Evolutionary conservation across 352 stramenopile species (phyloP).

Genomic region (Peronospora farinosa): DNA sequence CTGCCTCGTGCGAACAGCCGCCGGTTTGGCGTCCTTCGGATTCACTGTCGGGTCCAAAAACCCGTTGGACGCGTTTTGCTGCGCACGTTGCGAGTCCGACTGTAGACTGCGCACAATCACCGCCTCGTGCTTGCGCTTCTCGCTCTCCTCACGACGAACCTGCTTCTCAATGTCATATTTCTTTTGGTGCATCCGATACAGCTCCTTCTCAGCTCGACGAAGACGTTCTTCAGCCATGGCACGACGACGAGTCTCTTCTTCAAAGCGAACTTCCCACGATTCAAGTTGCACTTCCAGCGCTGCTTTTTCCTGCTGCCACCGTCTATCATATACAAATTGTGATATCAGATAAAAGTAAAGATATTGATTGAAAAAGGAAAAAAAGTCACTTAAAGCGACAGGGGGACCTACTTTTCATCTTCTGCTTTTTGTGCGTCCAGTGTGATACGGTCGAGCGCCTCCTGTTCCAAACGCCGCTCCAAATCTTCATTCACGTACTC

Average conservation of each 20-base stretch:
- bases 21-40: conserved; percentile 73
- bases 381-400: conserved; percentile 6
- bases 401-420: conserved; percentile 60
- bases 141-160: conserved; percentile 74
- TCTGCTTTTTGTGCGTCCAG: conserved; percentile 76
- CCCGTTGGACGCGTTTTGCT: conserved; percentile 26
- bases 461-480: conserved; percentile 72
- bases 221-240: conserved; percentile 73
- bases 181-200: conserved; percentile 88
- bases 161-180: conserved; percentile 87
- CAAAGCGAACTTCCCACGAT: conserved; percentile 67
- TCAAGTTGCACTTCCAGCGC: conserved; percentile 53
- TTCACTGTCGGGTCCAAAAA: conserved; percentile 72
- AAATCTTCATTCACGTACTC: conserved; percentile 86
- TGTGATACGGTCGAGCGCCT: conserved; percentile 77
- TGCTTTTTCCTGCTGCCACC: conserved; percentile 60
- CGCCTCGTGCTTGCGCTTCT: conserved; percentile 82
- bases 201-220: conserved; percentile 75
- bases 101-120: conserved; percentile 78
- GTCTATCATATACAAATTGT: conserved; percentile 26
- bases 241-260: conserved; percentile 67
- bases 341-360: conserved; percentile 2
- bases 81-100: conserved; percentile 53
- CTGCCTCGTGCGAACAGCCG: conserved; percentile 65
- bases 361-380: neutral